Evolutionary conservation across 78 protist species (phyloP).

Genomic region (Bodo saltans): DNA sequence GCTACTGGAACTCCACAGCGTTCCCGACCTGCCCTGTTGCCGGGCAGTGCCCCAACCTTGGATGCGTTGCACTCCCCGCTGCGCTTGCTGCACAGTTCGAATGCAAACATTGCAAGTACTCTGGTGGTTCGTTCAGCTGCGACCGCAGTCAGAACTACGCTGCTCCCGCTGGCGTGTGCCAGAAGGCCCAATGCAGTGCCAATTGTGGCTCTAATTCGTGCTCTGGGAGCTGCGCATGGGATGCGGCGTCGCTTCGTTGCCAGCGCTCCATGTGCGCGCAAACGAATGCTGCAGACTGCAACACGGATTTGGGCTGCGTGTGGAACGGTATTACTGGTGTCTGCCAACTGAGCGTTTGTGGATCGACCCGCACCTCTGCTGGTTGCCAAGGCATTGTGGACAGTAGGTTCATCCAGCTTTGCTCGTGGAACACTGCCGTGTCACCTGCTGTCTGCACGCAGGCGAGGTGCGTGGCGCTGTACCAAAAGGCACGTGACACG

Average conservation of each 20-base stretch:
- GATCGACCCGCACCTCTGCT: not conserved
- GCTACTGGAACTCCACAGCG: not conserved
- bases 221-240: too few species aligned
- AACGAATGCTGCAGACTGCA: too few species aligned
- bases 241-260: too few species aligned
- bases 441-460: not conserved
- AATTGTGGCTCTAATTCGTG: too few species aligned
- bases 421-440: not conserved
- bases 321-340: constrained; percentile 2
- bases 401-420: not conserved
- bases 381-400: not conserved
- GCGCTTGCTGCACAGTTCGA: not conserved
- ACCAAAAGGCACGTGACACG: too few species aligned
- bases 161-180: not conserved
- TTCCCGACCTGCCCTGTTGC: not conserved
- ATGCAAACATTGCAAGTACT: not conserved
- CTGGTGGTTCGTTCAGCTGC: not conserved
- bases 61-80: not conserved
- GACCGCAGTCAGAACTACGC: not conserved
- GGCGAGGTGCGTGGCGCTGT: too few species aligned
- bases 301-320: not conserved
- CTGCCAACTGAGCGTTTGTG: not conserved
- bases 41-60: not conserved
- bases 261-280: too few species aligned
- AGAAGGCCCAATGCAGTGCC: not conserved